These are phyloP conservation scores for Schwanniomyces yamadae DNA, from an alignment of 805 yeast species.

Conservation along the genomic window DNA sequence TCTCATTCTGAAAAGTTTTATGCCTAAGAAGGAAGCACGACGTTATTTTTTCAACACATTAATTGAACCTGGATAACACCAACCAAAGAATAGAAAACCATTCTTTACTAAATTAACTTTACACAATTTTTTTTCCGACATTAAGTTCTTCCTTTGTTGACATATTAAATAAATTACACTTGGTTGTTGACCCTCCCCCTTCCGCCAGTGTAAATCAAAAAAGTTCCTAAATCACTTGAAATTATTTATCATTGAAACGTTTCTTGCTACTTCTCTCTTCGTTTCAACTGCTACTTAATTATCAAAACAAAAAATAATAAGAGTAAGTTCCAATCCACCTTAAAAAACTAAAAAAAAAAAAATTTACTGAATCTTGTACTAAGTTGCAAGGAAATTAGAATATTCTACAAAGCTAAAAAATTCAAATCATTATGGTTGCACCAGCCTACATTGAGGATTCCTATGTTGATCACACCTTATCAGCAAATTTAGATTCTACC, in stretches of 20 bases:
- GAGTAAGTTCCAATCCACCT: constrained; percentile 45
- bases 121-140: constrained; percentile 7
- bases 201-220: constrained; percentile 24
- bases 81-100: neutral
- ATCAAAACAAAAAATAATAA: constrained; percentile 16
- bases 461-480: constrained; percentile 75
- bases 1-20: constrained; percentile 21
- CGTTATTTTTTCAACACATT: constrained; percentile 29
- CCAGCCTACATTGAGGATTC: constrained; percentile 43
- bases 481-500: constrained; percentile 79
- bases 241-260: constrained; percentile 31
- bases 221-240: constrained; percentile 8
- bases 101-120: neutral
- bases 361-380: constrained; percentile 1
- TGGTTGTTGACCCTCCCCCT: constrained; percentile 39
- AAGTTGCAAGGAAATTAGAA: constrained; percentile 2
- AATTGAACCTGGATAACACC: constrained; percentile 46
- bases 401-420: constrained; percentile 4
- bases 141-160: constrained; percentile 17
- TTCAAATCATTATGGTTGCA: constrained; percentile 34
- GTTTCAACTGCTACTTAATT: constrained; percentile 30
- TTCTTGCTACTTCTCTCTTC: constrained; percentile 51
- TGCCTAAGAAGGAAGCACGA: constrained; percentile 48
- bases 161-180: constrained; percentile 23
- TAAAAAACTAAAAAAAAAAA: constrained; percentile 11